Evolutionary conservation across 176 grass and related monocot genomes (phyloP).

Genomic region (Triticum aestivum): DNA sequence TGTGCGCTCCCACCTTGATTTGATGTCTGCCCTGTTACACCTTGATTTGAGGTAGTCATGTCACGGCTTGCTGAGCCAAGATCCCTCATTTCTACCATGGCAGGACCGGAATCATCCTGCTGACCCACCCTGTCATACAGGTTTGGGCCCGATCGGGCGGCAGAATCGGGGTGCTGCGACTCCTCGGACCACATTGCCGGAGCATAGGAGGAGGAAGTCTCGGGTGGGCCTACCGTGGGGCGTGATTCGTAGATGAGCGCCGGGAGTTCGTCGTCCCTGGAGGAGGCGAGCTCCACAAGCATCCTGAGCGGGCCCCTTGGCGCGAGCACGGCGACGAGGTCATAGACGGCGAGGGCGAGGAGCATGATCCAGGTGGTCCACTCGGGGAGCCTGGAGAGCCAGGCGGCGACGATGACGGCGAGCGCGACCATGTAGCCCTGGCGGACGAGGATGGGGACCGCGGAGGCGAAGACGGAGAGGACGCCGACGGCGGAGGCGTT

Average conservation of each 20-base stretch:
- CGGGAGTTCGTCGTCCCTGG: conserved; percentile 87
- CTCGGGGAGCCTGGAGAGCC: conserved; percentile 83
- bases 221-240: conserved; percentile 38
- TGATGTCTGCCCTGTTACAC: conserved; percentile 1
- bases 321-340: conserved; percentile 83
- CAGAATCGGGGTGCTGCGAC: conserved; percentile 46
- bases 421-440: conserved; percentile 88
- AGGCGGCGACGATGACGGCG: conserved; percentile 86
- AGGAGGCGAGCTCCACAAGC: conserved; percentile 89
- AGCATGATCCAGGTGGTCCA: conserved; percentile 98
- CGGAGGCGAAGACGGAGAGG: conserved; percentile 72
- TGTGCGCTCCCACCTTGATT: conserved; percentile 36
- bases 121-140: conserved; percentile 31
- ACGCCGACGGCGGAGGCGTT: conserved; percentile 75
- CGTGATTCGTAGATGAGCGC: conserved; percentile 91
- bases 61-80: conserved; percentile 5
- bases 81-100: conserved; percentile 51
- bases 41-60: background rate
- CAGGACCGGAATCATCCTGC: conserved; percentile 27
- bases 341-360: conserved; percentile 79
- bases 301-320: conserved; percentile 82
- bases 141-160: background rate
- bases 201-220: conserved; percentile 45
- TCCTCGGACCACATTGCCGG: conserved; percentile 58
- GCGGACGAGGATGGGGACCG: conserved; percentile 79